Evolutionary conservation across 176 grass and related monocot species (phyloP).

Genomic region (Aegilops sharonensis): DNA sequence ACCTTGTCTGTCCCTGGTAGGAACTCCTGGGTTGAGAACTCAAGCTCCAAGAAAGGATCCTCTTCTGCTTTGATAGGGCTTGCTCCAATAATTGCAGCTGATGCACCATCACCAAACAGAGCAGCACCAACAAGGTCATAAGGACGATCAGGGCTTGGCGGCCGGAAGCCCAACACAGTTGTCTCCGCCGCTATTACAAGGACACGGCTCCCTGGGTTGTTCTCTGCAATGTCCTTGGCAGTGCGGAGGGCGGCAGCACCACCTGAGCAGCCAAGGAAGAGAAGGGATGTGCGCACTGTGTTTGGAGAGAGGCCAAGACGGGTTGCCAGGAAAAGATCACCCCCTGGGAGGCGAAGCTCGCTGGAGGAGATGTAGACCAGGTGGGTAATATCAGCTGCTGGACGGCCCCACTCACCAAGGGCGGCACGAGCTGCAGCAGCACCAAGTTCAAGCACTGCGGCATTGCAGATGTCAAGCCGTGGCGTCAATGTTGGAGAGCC

Average conservation of each 20-base stretch:
- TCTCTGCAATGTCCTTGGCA: constrained; percentile 96
- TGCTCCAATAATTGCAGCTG: constrained; percentile 68
- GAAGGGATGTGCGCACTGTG: constrained; percentile 62
- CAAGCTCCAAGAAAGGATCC: constrained; percentile 69
- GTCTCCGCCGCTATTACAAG: constrained; percentile 80
- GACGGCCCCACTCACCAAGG: constrained; percentile 62
- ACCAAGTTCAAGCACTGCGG: constrained; percentile 74
- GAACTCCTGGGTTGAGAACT: constrained; percentile 72
- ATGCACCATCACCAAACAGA: constrained; percentile 82
- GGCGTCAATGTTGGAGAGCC: constrained; percentile 71
- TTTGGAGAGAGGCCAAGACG: constrained; percentile 58
- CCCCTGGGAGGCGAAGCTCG: constrained; percentile 77
- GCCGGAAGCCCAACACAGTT: constrained; percentile 77
- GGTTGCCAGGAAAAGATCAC: constrained; percentile 73
- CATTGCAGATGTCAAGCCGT: constrained; percentile 74
- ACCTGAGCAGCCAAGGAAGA: constrained; percentile 82
- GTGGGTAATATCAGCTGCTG: constrained; percentile 71
- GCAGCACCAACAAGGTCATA: constrained; percentile 88
- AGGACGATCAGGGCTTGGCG: constrained; percentile 68
- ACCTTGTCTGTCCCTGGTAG: constrained; percentile 72
- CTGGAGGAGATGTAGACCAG: constrained; percentile 88
- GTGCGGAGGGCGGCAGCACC: constrained; percentile 76
- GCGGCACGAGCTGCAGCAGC: constrained; percentile 50
- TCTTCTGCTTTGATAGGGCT: constrained; percentile 57
- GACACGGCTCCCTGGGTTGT: constrained; percentile 77